These are phyloP conservation scores for Trichoderma atroviride DNA, from an alignment of 2,329 filamentous ascomycete genomes.

Conservation along the genomic window DNA sequence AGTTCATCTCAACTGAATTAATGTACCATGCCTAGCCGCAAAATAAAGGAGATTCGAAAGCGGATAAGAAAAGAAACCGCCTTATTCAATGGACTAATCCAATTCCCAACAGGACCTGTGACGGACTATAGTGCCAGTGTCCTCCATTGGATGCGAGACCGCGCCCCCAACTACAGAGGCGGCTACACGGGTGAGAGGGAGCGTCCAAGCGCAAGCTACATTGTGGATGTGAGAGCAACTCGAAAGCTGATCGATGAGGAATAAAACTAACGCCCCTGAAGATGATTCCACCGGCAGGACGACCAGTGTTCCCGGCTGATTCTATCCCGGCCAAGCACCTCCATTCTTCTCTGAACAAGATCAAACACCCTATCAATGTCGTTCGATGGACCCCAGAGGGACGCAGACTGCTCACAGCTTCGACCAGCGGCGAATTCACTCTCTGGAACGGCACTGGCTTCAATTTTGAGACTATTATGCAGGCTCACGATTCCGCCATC, in stretches of 20 bases:
- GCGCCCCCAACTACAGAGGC: conserved; percentile 69
- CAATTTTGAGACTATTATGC: conserved; percentile 99
- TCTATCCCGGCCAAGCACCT: conserved; percentile 92
- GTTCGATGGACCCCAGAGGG: conserved; percentile 98
- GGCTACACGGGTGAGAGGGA: conserved; percentile 74
- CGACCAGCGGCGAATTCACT: conserved; percentile 96
- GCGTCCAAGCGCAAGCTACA: conserved; percentile 84
- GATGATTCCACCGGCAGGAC: conserved; percentile 85
- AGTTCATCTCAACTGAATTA: background rate
- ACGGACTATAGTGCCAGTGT: conserved; percentile 92
- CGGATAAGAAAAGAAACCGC: background rate
- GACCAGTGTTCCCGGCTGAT: conserved; percentile 74
- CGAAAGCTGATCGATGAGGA: background rate
- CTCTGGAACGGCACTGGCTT: conserved; percentile 98
- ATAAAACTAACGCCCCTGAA: conserved; percentile 43
- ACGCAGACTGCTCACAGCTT: conserved; percentile 85
- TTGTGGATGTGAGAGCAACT: conserved; percentile 68
- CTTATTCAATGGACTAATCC: background rate
- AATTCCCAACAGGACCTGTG: conserved; percentile 66
- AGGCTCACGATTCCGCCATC: conserved; percentile 89
- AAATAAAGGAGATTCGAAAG: background rate
- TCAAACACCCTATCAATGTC: conserved; percentile 95
- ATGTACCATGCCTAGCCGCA: background rate
- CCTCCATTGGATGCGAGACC: conserved; percentile 86
- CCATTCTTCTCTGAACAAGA: conserved; percentile 97